Base-by-base conservation (phyloP, 345 rosid genomes). In the Cardamine resedifolia region DNA sequence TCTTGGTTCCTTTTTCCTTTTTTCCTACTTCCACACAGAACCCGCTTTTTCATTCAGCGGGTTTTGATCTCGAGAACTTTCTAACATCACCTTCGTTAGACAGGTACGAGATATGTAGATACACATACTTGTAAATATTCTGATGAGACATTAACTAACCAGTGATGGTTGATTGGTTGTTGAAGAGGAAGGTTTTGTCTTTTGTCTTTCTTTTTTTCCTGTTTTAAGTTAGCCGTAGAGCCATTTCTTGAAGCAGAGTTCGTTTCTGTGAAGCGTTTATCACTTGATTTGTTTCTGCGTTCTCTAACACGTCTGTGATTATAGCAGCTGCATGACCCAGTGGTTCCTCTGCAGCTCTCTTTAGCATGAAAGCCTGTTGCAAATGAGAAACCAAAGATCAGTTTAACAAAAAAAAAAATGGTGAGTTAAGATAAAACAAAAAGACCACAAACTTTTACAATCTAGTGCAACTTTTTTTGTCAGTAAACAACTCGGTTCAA, bases 241-340 rank as follows among this genome's bases (percentile, higher is more conserved):
- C 98, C 97, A 95, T 91, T 76, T 95, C 97, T 76, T 90, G 99
- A 64, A 95, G 87, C 82, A 95, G 90, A n/a, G 90, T 84, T 69
- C 92, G 87, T 78, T 91, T 95, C 84, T 95, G 98, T 18, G 85
- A 81, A 52, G 96, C 90, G 79, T 86, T 91, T 75, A 95, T 91
- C 33, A 91, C 84, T 28, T 85, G 87, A 71, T 81, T 85, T 18
- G 90, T 86, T 78, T 91, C 99, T 15, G 99, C 99, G 79, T 85
- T 88, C 81, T 91, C 99, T 56, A 95, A 83, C 68, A 91, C 92
- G 58, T 95, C 93, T 3, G 94, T 85, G 73, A 95, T 87, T 76
- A 95, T 87, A 23, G 98, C 92, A 10, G 97, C 90, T 66, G 99
- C 99, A 78, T 90, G 98, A 63, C 98, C 99, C 15, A 91, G 88